Evolutionary conservation across 805 yeast genomes (phyloP), one percentile per base, ranked within the genome.

Genomic region (Lipomyces yamadae): DNA sequence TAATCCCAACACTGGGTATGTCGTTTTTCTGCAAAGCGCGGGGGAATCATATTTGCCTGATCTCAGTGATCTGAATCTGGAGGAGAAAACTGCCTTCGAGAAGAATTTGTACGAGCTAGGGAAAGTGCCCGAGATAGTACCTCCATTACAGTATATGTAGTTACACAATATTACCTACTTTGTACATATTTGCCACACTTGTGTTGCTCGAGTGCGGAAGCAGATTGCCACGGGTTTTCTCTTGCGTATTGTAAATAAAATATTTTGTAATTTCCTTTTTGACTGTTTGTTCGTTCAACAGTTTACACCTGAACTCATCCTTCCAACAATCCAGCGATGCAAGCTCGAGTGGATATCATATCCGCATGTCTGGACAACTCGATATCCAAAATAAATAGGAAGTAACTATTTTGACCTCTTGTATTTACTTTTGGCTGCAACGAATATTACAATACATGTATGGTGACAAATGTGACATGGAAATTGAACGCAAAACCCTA

Each of bases 81-180:
- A 50, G 5, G 70, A 68, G 62, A 48, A 60, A 18, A 34, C 30
- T 5, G 70, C 71, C 37, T 72, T 70, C 53, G 63, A 81, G 68
- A 80, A 84, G 0, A 70, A 73, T 0, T 62, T 66, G 3, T 90
- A 90, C 70, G 74, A 76, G n/a, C 72, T 89, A 39, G 94, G 93
- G 0, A 76, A 78, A 33, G 85, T 90, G 1, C 96, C 96, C 0
- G 94, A 89, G 66, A 72, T 85, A 4, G 86, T 92, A 2, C 95
- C 96, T 4, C 92, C 95, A 1, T 53, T 81, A 8, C 81, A 80
- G 62, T 74, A 83, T 52, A 79, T 83, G 66, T 79, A 61, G 64
- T 61, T 7, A 64, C 71, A 24, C 8, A n/a, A 11, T 24, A 4
- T 2, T 15, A 18, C 15, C 10, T 24, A 42, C 15, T 24, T 24